Conservation (phyloP, 768 basidiomycete species). For the Xerocomus potaroensis region DNA sequence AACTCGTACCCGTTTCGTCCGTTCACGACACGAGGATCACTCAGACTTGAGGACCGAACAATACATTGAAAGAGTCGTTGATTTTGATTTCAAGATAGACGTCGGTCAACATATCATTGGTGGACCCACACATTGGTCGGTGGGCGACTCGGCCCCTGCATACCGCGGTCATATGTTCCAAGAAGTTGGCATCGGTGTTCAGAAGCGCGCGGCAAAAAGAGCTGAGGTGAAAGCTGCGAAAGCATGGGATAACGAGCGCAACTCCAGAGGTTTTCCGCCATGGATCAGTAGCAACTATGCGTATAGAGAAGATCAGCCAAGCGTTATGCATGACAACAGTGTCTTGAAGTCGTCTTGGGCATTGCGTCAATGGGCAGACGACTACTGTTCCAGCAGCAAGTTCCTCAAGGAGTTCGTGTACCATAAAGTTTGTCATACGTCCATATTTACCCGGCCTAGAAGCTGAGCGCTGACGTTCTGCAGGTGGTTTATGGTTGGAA, state of each 20-base stretch:
- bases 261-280: conserved; percentile 47
- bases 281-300: conserved; percentile 38
- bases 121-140: conserved; percentile 51
- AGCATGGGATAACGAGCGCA: conserved; percentile 43
- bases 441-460: background rate
- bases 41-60: conserved; percentile 38
- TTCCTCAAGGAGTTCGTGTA: conserved; percentile 77
- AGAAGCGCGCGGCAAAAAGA: conserved; percentile 38
- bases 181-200: conserved; percentile 44
- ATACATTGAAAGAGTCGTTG: conserved; percentile 57
- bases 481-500: conserved; percentile 61
- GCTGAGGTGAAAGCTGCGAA: conserved; percentile 41
- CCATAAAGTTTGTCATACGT: conserved; percentile 45
- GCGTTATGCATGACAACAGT: conserved; percentile 18
- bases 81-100: conserved; percentile 69
- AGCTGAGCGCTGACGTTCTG: conserved; percentile 30
- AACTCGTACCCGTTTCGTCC: conserved; percentile 44
- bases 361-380: conserved; percentile 76
- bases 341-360: conserved; percentile 54
- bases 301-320: conserved; percentile 31
- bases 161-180: conserved; percentile 60
- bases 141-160: conserved; percentile 58
- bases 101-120: conserved; percentile 40
- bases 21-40: conserved; percentile 32
- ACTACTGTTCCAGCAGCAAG: conserved; percentile 69